A percentile compares a stretch with the other conserved stretches of the same genome.
Conservation (phyloP, 768 basidiomycete species). For the Hemileccinum impolitum region DNA sequence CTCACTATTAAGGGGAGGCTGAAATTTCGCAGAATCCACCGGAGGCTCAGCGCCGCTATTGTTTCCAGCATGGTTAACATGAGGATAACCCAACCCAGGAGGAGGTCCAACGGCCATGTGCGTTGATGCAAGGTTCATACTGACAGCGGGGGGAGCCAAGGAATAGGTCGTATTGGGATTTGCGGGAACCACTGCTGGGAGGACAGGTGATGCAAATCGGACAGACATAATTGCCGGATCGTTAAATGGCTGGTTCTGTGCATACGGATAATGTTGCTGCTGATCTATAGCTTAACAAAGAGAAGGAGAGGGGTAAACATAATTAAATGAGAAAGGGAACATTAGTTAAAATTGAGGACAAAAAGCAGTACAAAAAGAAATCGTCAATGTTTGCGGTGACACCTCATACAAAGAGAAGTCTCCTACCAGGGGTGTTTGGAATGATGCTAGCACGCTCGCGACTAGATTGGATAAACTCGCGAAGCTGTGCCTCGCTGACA, state of each 20-base stretch:
- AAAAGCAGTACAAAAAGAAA: constrained; percentile 25
- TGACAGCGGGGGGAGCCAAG: constrained; percentile 11
- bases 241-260: constrained; percentile 49
- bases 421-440: constrained; percentile 47
- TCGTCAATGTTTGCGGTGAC: constrained; percentile 31
- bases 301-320: constrained; percentile 16
- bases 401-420: constrained; percentile 40
- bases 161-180: constrained; percentile 13
- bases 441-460: constrained; percentile 48
- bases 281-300: constrained; percentile 33
- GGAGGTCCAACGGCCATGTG: constrained; percentile 54
- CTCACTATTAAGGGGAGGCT: constrained; percentile 56
- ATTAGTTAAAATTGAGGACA: constrained; percentile 23
- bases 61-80: constrained; percentile 24
- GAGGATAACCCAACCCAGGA: constrained; percentile 57
- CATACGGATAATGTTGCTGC: constrained; percentile 32
- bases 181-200: constrained; percentile 16
- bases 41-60: constrained; percentile 18
- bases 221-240: constrained; percentile 84
- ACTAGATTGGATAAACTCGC: constrained; percentile 72
- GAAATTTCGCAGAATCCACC: constrained; percentile 27
- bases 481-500: constrained; percentile 72
- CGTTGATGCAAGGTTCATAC: constrained; percentile 10
- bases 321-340: constrained; percentile 8
- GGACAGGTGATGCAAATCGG: constrained; percentile 47